These are phyloP conservation scores for Triticum aestivum DNA, from an alignment of 176 grass and related monocot species.

Conservation along the genomic window IWGSC_CS_RefSeq_v2.1 NC_057801.1:511390336-511390835, in stretches of 20 bases:
- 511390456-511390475: conserved; percentile 67
- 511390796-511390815: conserved; percentile 77
- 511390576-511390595: conserved; percentile 60
- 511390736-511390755: conserved; percentile 96
- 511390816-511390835: conserved; percentile 11
- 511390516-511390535: not conserved
- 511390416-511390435: conserved; percentile 95
- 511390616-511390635: conserved; percentile 88
- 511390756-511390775: conserved; percentile 91
- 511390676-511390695: not conserved
- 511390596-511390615: conserved; percentile 99
- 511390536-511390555: conserved; percentile 19
- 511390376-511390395: conserved; percentile 31
- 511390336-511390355: not conserved
- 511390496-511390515: conserved; percentile 18
- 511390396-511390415: conserved; percentile 92
- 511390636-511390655: conserved; percentile 15
- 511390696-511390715: conserved; percentile 23
- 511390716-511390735: conserved; percentile 79
- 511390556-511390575: conserved; percentile 31
- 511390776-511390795: conserved; percentile 80
- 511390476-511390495: not conserved
- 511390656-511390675: not conserved
- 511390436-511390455: conserved; percentile 96
- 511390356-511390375: not conserved